Evolutionary conservation across 1,284 basidiomycete genomes (phyloP), one percentile per base, ranked within the genome.

Genomic region (Malassezia restricta): DNA sequence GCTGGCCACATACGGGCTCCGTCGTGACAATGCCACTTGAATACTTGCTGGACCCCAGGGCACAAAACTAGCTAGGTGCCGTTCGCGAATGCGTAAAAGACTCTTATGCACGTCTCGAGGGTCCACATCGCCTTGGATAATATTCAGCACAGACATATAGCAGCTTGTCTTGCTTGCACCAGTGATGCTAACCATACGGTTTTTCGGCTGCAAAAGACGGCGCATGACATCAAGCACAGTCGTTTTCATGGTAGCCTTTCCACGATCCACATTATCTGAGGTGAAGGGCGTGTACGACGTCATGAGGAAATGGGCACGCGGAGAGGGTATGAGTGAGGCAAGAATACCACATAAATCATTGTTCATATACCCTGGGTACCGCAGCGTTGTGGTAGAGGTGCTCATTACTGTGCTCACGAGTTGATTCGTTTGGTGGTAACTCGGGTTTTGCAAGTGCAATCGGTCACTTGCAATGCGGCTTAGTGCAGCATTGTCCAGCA

Each of bases 201-300:
- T 99, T 77, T 96, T 98, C 24, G 94, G 92, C 71, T 98, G 94
- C 8, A 99, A 77, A 1, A 99, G 78, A 20, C 94, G 84, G 11
- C 94, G 85, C 94, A 99, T 98, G 47, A 99, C 94, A 74, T 99
- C 94, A 8, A 98, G 80, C 0, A 98, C 70, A 15, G 70, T 66
- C 32, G 70, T 73, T 57, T 73, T 73, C 62, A 68, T 69, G 4
- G 68, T 72, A 11, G 62, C 63, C 45, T 72, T 72, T 45, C 70
- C 70, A 11, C 70, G 65, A 20, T 69, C 66, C 35, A 72, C 65
- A 24, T 66, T 71, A 75, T 96, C 92, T 57, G 86, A 87, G 1
- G 91, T 95, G 75, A 98, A 98, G 0, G 94, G 92, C 4, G 94
- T 99, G 69, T 98, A 99, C 14, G 88, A 90, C n/a, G 94, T 98